These are phyloP conservation scores for Ceratobasidium sp. DNA, from an alignment of 1,284 basidiomycete genomes.

Conservation along the genomic window DNA sequence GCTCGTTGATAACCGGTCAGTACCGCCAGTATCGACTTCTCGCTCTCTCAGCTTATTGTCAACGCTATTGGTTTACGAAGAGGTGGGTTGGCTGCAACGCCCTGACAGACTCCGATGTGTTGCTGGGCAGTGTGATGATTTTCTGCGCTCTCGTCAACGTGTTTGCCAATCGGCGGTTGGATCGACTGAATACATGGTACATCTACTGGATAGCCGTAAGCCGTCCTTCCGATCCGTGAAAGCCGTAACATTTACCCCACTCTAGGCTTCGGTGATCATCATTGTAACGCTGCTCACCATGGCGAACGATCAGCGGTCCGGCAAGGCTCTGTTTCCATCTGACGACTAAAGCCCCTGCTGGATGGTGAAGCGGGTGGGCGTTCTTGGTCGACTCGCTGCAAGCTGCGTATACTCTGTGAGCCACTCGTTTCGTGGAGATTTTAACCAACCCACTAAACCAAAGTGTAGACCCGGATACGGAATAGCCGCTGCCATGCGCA, in stretches of 20 bases:
- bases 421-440: constrained; percentile 39
- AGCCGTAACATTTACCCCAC: constrained; percentile 46
- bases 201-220: constrained; percentile 45
- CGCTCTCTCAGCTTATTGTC: constrained; percentile 55
- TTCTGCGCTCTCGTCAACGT: constrained; percentile 51
- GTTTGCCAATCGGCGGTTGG: constrained; percentile 48
- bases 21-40: constrained; percentile 56
- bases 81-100: constrained; percentile 50
- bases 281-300: constrained; percentile 52
- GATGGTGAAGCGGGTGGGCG: constrained; percentile 49
- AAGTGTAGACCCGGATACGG: constrained; percentile 50
- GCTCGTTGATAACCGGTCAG: constrained; percentile 55
- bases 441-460: constrained; percentile 40
- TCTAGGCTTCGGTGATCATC: constrained; percentile 53
- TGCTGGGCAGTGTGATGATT: constrained; percentile 53
- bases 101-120: constrained; percentile 52
- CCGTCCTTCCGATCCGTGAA: not conserved
- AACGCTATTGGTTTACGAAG: constrained; percentile 53
- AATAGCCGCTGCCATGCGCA: constrained; percentile 51
- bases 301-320: constrained; percentile 51
- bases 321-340: constrained; percentile 49
- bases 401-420: constrained; percentile 49
- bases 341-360: constrained; percentile 50
- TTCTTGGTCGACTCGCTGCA: constrained; percentile 54
- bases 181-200: constrained; percentile 46